phyloP scores from a whole-genome alignment of 768 basidiomycete genomes.

The Kwoniella sp. region DNA sequence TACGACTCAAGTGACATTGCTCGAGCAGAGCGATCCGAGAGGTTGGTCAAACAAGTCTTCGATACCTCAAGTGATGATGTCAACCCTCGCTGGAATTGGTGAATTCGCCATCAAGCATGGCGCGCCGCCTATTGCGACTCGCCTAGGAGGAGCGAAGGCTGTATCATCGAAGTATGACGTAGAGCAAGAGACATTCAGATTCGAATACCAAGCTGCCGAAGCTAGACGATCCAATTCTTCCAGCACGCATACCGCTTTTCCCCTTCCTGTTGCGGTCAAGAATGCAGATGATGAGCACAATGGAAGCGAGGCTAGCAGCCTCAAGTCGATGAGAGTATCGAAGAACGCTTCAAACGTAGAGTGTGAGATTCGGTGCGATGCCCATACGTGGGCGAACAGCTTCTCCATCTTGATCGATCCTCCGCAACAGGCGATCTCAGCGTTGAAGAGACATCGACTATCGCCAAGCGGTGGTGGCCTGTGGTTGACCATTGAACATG shows the following conservation, averaged over 20 bases:
- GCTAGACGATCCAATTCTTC: constrained; percentile 56
- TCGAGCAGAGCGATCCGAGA: constrained; percentile 96
- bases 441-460: constrained; percentile 80
- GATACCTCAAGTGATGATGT: constrained; percentile 92
- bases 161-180: constrained; percentile 80
- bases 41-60: constrained; percentile 95
- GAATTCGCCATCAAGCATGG: constrained; percentile 95
- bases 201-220: constrained; percentile 68
- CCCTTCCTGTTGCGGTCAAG: constrained; percentile 41
- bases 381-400: constrained; percentile 74
- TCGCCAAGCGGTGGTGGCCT: constrained; percentile 85
- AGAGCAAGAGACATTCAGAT: constrained; percentile 74
- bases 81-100: constrained; percentile 82
- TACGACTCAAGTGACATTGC: constrained; percentile 85
- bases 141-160: constrained; percentile 73
- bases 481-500: constrained; percentile 90
- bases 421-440: constrained; percentile 78
- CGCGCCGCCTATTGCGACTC: constrained; percentile 86
- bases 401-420: constrained; percentile 72
- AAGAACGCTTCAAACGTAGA: constrained; percentile 63
- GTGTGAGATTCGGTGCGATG: constrained; percentile 87
- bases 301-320: constrained; percentile 31
- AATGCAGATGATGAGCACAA: constrained; percentile 61
- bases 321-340: constrained; percentile 39
- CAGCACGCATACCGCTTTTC: constrained; percentile 47